Percentiles rank a stretch among this genome's conserved stretches.
Conservation (phyloP, 352 stramenopile genomes). For the Globisporangium takayamanum region DNA sequence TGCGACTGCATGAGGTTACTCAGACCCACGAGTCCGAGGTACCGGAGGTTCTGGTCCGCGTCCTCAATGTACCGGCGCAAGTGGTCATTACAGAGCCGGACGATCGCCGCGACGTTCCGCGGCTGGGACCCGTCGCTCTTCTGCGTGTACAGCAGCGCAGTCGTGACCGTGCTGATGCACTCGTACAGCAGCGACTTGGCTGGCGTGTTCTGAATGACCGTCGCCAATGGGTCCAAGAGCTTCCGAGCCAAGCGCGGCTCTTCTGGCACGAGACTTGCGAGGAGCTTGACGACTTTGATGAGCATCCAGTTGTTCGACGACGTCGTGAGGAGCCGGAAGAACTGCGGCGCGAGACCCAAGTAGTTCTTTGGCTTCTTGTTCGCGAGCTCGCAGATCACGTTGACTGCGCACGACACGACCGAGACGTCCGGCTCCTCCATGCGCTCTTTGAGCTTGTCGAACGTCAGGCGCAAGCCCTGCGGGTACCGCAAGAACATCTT, state of each 20-base stretch:
- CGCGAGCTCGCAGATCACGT: constrained; percentile 98
- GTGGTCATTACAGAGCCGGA: constrained; percentile 94
- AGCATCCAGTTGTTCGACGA: constrained; percentile 99
- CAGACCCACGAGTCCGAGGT: constrained; percentile 96
- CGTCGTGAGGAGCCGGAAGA: constrained; percentile 97
- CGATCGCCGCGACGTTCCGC: constrained; percentile 90
- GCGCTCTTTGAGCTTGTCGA: constrained; percentile 95
- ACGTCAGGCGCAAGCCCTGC: constrained; percentile 96
- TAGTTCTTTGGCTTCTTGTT: constrained; percentile 99
- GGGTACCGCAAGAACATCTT: constrained; percentile 99
- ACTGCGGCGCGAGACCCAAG: constrained; percentile 94
- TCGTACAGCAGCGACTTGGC: constrained; percentile 99
- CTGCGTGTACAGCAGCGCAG: constrained; percentile 94
- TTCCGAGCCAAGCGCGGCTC: constrained; percentile 97
- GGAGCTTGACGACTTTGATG: constrained; percentile 99
- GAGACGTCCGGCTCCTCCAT: constrained; percentile 95
- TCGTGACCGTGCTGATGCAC: constrained; percentile 96
- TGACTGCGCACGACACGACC: constrained; percentile 97
- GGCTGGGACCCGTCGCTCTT: constrained; percentile 94
- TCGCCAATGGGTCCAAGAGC: constrained; percentile 95
- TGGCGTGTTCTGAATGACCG: constrained; percentile 95
- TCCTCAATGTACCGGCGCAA: constrained; percentile 96
- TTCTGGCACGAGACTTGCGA: constrained; percentile 95
- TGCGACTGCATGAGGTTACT: constrained; percentile 95
- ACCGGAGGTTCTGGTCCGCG: constrained; percentile 99